Evolutionary conservation across 164 flowering plant species (phyloP).

Genomic region (Vitis amurensis): DNA sequence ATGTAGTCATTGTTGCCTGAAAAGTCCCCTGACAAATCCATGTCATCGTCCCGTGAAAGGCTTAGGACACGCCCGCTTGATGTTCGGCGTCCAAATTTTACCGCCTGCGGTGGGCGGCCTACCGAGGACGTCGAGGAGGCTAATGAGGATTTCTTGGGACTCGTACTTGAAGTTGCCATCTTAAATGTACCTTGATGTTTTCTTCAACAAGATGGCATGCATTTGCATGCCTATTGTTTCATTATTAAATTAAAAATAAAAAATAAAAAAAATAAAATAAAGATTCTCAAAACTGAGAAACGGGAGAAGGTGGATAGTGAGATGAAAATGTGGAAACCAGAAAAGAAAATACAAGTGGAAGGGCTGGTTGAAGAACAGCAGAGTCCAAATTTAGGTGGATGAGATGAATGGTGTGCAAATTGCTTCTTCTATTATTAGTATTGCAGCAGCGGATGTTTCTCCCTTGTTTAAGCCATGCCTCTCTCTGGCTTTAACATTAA

Average conservation of each 20-base stretch:
- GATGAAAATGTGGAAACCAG: neutral
- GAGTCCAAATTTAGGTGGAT: neutral
- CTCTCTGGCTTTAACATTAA: neutral
- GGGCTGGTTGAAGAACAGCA: neutral
- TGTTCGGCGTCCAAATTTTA: slow-evolving; percentile 69
- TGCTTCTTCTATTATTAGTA: slow-evolving; percentile 16
- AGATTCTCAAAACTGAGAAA: no score
- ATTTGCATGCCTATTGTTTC: neutral
- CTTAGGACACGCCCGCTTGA: slow-evolving; percentile 77
- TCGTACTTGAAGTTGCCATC: slow-evolving; percentile 31
- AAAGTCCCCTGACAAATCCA: slow-evolving; percentile 55
- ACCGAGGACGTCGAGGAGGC: slow-evolving; percentile 24
- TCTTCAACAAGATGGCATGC: neutral
- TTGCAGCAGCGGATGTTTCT: slow-evolving; percentile 3
- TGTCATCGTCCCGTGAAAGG: slow-evolving; percentile 77
- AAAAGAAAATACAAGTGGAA: neutral
- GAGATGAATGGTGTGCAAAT: slow-evolving; percentile 11
- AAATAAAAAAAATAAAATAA: no score
- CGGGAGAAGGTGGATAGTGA: no score
- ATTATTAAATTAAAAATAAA: neutral
- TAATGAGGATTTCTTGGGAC: slow-evolving; percentile 24
- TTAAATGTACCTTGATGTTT: neutral
- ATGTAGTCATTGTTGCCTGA: slow-evolving; percentile 51
- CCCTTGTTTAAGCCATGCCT: slow-evolving; percentile 32
- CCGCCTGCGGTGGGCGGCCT: slow-evolving; percentile 57